Evolutionary conservation across 139 green algal species (phyloP), one percentile per base, ranked within the genome.

Genomic region (Pleodorina starrii): DNA sequence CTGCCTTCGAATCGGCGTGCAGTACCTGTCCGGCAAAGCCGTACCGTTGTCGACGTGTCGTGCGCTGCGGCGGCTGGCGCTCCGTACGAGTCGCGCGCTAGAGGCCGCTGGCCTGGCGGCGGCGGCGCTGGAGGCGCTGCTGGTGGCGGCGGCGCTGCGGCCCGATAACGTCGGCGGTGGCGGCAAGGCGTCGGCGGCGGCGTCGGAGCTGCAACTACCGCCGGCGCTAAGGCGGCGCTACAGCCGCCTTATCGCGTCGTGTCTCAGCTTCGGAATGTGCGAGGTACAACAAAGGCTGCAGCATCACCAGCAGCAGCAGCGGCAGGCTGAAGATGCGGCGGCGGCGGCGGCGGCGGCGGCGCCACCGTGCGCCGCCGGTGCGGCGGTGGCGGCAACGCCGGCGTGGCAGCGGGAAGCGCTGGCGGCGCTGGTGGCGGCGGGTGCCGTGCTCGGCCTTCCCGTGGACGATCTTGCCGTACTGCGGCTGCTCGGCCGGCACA

Each of bases 51-150:
- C 32, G 40, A 72, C 88, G 0, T 29, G 86, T 38, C 6, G 32
- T 9, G 69, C 46, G 23, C 54, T 94, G 32, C 66, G 66, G 3
- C 23, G 63, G 1, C 48, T 93, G 5, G 86, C 88, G n/a, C 32
- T 93, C 7, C 68, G 27, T 14, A 84, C 57, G 3, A 89, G 86
- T 23, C 81, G 78, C 0, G 66, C 32, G 16, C 57, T 89, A n/a
- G 90, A 91, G 69, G 50, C 68, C 4, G 75, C 87, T 1, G 89
- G 90, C 2, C 87, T 94, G 77, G 48, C 90, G 7, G 29, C 88
- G 44, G 78, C 90, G 27, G 91, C 90, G 43, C 85, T 91, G 6
- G 89, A 93, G 46, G 91, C 91, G 23, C 79, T 94, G 54, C 73
- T 91, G 32, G 79, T 92, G 25, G 75, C 89, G 35, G 89, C 91